phyloP scores from a whole-genome alignment of 2,329 filamentous ascomycete genomes.

The Cladosporium sp. region DNA sequence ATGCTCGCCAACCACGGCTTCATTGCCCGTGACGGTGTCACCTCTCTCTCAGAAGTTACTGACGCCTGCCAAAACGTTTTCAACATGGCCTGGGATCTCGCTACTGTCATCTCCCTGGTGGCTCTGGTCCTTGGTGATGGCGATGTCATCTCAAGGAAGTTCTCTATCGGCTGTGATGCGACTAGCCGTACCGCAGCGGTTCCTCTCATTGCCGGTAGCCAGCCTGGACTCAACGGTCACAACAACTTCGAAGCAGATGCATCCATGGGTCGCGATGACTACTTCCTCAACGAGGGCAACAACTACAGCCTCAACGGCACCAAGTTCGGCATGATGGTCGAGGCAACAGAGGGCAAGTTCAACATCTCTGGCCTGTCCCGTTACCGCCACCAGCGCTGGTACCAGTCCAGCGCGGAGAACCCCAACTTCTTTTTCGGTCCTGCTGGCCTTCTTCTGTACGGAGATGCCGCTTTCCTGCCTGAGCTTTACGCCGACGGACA shows the following conservation, averaged over 20 bases:
- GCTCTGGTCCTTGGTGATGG: slow-evolving; percentile 16
- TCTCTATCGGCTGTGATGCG: slow-evolving; percentile 40
- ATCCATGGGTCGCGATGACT: slow-evolving; percentile 38
- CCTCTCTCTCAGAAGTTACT: slow-evolving; percentile 37
- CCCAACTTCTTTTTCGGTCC: slow-evolving; percentile 41
- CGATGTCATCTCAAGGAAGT: slow-evolving; percentile 33
- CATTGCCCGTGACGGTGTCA: slow-evolving; percentile 38
- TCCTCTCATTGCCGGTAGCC: slow-evolving; percentile 27
- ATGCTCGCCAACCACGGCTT: slow-evolving; percentile 39
- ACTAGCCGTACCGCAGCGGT: slow-evolving; percentile 34
- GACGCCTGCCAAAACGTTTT: slow-evolving; percentile 42
- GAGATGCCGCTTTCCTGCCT: slow-evolving; percentile 41
- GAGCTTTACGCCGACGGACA: slow-evolving; percentile 23
- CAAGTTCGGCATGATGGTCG: slow-evolving; percentile 35
- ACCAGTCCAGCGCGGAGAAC: slow-evolving; percentile 34
- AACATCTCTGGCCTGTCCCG: slow-evolving; percentile 25
- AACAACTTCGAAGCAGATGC: slow-evolving; percentile 40
- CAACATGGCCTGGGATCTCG: slow-evolving; percentile 39
- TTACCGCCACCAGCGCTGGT: slow-evolving; percentile 37
- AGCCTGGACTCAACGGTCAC: slow-evolving; percentile 40
- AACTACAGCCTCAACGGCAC: slow-evolving; percentile 37
- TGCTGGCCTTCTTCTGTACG: slow-evolving; percentile 34
- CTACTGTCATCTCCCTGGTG: slow-evolving; percentile 31
- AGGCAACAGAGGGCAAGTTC: slow-evolving; percentile 34
- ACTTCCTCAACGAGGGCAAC: slow-evolving; percentile 31